These are phyloP conservation scores for Iris pallida DNA, from an alignment of 116 monocot species.

Conservation along the genomic window DNA sequence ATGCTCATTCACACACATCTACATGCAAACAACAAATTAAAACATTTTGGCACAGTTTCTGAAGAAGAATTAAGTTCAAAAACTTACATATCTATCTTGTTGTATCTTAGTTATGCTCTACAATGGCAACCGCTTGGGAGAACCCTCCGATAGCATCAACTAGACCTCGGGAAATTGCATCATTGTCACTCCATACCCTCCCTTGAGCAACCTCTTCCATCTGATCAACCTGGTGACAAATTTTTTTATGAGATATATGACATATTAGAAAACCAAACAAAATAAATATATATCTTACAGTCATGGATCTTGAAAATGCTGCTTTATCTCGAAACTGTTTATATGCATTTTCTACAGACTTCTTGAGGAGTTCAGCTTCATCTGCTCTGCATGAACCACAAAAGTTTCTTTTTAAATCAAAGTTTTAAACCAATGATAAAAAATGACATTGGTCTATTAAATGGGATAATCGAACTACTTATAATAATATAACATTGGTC, in stretches of 20 bases:
- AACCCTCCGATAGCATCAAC: constrained; percentile 85
- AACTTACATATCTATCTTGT: constrained; percentile 53
- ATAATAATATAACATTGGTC: too few species aligned
- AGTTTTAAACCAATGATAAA: too few species aligned
- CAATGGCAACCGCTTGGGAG: constrained; percentile 82
- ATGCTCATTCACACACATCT: too few species aligned
- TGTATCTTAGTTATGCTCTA: constrained; percentile 78
- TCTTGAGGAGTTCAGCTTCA: constrained; percentile 84
- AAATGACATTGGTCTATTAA: too few species aligned
- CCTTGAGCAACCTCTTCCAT: constrained; percentile 93
- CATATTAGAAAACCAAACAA: neutral
- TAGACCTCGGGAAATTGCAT: too few species aligned
- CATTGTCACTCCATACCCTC: too few species aligned
- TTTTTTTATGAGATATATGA: constrained; percentile 1
- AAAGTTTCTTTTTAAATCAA: too few species aligned
- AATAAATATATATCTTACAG: constrained; percentile 30
- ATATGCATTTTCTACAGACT: constrained; percentile 60
- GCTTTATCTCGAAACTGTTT: constrained; percentile 81
- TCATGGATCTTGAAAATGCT: constrained; percentile 85
- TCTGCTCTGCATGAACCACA: constrained; percentile 43
- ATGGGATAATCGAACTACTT: too few species aligned
- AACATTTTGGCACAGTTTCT: too few species aligned
- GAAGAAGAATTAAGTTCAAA: too few species aligned
- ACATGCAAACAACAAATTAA: too few species aligned
- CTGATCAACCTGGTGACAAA: constrained; percentile 57